phyloP scores from a whole-genome alignment of 805 yeast genomes.

The Candida succiphila region DNA sequence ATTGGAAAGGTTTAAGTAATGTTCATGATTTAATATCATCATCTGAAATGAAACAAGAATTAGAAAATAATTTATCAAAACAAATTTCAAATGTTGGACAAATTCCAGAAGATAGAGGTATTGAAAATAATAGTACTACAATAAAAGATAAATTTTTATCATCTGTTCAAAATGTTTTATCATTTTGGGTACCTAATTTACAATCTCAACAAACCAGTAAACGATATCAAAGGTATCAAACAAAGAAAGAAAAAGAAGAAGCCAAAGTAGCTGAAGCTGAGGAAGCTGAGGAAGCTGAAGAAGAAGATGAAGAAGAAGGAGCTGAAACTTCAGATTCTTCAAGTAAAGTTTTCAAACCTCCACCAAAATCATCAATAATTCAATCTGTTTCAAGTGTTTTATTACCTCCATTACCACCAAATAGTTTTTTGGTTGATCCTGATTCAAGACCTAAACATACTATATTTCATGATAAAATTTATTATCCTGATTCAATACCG shows the following conservation, averaged over 20 bases:
- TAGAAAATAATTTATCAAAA: not conserved
- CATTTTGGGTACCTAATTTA: conserved; percentile 29
- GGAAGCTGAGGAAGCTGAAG: conserved; percentile 7
- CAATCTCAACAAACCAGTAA: conserved; percentile 9
- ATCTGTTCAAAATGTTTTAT: conserved; percentile 36
- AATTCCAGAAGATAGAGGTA: conserved; percentile 14
- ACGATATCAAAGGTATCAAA: conserved; percentile 22
- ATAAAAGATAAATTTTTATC: conserved; percentile 15
- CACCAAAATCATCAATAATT: conserved; percentile 69
- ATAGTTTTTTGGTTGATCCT: conserved; percentile 62
- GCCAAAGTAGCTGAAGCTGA: conserved; percentile 3
- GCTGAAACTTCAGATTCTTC: conserved; percentile 9
- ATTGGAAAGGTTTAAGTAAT: conserved; percentile 64
- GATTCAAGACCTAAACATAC: conserved; percentile 40
- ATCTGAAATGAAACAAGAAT: too few species aligned
- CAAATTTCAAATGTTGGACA: conserved; percentile 3
- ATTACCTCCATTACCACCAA: conserved; percentile 71
- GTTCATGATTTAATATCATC: conserved; percentile 25
- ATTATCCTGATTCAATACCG: conserved; percentile 48
- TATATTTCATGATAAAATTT: conserved; percentile 76
- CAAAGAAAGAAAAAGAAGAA: conserved; percentile 6
- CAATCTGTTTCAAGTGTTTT: conserved; percentile 71
- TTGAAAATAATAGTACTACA: not conserved
- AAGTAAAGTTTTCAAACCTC: conserved; percentile 9
- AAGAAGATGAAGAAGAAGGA: conserved; percentile 5